phyloP scores from a whole-genome alignment of 2,329 filamentous ascomycete genomes.

The Trichophyton benhamiae region DNA sequence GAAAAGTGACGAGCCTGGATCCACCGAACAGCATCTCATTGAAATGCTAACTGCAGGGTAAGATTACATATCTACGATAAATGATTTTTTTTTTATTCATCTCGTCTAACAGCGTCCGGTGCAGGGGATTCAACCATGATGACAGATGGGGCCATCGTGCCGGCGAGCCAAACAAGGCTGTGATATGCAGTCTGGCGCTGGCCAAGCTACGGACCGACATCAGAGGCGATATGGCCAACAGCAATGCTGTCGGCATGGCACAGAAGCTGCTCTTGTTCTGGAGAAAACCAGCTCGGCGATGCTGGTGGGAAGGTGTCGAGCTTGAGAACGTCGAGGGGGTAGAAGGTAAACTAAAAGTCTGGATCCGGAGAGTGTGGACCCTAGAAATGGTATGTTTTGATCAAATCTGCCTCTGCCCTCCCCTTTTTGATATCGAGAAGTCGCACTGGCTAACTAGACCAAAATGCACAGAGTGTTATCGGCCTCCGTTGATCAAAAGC shows the following conservation, averaged over 20 bases:
- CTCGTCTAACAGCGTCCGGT: neutral
- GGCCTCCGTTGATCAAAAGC: slow-evolving; percentile 10
- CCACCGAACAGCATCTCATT: slow-evolving; percentile 94
- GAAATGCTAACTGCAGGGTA: slow-evolving; percentile 99
- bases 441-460: neutral
- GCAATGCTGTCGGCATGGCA: slow-evolving; percentile 83
- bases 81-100: neutral
- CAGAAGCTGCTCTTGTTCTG: slow-evolving; percentile 96
- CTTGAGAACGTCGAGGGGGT: slow-evolving; percentile 80
- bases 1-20: slow-evolving; percentile 89
- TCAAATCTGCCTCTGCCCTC: neutral
- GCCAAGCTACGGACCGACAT: slow-evolving; percentile 88
- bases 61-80: slow-evolving; percentile 24
- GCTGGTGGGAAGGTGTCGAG: slow-evolving; percentile 98
- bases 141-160: slow-evolving; percentile 93
- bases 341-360: slow-evolving; percentile 86
- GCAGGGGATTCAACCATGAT: slow-evolving; percentile 88
- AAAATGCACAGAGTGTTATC: slow-evolving; percentile 12
- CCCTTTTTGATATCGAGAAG: neutral
- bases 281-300: slow-evolving; percentile 89
- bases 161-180: slow-evolving; percentile 95
- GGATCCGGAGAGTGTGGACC: slow-evolving; percentile 97
- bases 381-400: slow-evolving; percentile 66
- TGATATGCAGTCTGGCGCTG: slow-evolving; percentile 90
- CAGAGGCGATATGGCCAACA: slow-evolving; percentile 59